Conservation (phyloP, 352 stramenopile genomes). For the Globisporangium paroecandrum region DNA sequence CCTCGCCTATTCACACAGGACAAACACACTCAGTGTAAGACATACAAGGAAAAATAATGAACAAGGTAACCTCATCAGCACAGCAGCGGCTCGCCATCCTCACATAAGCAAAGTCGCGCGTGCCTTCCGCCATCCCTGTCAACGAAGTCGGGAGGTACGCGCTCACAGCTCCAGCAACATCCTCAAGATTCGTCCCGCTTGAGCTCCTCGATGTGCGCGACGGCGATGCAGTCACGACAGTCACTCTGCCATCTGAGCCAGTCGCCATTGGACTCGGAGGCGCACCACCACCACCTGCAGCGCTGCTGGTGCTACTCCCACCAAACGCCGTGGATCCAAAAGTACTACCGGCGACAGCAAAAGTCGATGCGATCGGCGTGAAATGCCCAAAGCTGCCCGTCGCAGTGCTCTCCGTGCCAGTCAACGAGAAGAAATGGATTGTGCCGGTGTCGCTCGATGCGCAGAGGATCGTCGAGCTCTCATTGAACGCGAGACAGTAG, state of each 20-base stretch:
- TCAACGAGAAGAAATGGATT: constrained; percentile 94
- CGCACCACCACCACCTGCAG: constrained; percentile 7
- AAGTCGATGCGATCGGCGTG: constrained; percentile 64
- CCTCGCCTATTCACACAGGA: constrained; percentile 42
- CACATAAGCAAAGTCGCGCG: constrained; percentile 86
- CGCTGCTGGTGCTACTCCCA: not conserved
- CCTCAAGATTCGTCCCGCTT: constrained; percentile 53
- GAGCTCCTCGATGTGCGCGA: constrained; percentile 30
- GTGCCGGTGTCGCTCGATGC: constrained; percentile 96
- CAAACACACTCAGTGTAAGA: not conserved
- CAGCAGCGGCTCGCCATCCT: not conserved
- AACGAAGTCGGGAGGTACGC: constrained; percentile 75
- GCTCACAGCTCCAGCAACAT: constrained; percentile 64
- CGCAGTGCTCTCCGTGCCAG: constrained; percentile 59
- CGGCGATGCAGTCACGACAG: constrained; percentile 8
- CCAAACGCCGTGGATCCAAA: constrained; percentile 54
- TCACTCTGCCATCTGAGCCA: not conserved
- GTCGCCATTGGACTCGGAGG: constrained; percentile 8
- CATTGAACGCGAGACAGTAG: constrained; percentile 96
- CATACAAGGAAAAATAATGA: not conserved
- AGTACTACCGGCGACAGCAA: constrained; percentile 62
- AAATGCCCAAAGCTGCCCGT: constrained; percentile 82
- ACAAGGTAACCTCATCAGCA: not conserved
- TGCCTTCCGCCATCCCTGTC: constrained; percentile 79
- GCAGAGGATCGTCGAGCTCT: constrained; percentile 90